These are phyloP conservation scores for Diddensiella santjacobensis DNA, from an alignment of 805 yeast genomes.

Conservation along the genomic window DNA sequence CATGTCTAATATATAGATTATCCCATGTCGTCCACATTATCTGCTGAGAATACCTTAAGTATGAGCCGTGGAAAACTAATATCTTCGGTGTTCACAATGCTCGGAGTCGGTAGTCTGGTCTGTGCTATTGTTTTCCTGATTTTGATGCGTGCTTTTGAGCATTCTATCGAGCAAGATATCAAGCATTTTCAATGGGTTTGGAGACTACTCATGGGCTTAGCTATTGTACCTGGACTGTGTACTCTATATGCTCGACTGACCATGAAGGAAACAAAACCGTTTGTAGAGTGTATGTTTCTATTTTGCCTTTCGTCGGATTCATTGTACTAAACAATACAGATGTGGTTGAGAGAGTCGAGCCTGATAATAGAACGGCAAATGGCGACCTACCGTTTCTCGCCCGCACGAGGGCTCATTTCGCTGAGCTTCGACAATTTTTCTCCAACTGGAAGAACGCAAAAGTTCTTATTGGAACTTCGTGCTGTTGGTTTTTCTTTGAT, in stretches of 20 bases:
- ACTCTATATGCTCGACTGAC: conserved; percentile 87
- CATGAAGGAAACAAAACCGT: conserved; percentile 92
- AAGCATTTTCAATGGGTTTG: conserved; percentile 90
- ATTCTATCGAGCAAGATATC: conserved; percentile 55
- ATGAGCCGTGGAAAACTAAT: conserved; percentile 4
- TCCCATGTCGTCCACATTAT: conserved; percentile 33
- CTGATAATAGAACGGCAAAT: not conserved
- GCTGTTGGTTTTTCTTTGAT: conserved; percentile 88
- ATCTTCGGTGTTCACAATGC: conserved; percentile 3
- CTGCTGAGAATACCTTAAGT: conserved; percentile 4
- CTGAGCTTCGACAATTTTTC: conserved; percentile 68
- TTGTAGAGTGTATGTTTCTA: conserved; percentile 49
- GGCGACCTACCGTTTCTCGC: not conserved
- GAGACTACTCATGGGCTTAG: conserved; percentile 87
- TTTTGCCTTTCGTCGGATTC: not conserved
- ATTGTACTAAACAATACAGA: not conserved
- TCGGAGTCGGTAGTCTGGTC: conserved; percentile 46
- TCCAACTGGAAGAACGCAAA: conserved; percentile 83
- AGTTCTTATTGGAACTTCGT: conserved; percentile 78
- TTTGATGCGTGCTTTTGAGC: conserved; percentile 50
- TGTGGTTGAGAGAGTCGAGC: not conserved
- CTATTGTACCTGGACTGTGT: conserved; percentile 81
- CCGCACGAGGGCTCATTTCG: not conserved
- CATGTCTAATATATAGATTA: conserved; percentile 46
- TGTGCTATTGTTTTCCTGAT: conserved; percentile 74